These are phyloP conservation scores for Cladorrhinum samala DNA, from an alignment of 495 filamentous ascomycete genomes.

Conservation along the genomic window DNA sequence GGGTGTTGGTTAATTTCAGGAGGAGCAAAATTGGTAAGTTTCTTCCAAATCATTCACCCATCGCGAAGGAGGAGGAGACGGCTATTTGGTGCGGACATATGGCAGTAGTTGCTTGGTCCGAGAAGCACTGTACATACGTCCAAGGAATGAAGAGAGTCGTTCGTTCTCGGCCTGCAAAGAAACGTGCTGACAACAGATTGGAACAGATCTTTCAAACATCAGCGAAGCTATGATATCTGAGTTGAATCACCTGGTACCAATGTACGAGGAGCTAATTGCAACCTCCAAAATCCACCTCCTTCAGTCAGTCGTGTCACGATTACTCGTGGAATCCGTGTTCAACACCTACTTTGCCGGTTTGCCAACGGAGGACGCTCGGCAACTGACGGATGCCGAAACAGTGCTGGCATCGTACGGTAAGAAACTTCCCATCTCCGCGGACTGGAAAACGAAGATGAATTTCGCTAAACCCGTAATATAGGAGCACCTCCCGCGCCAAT, in stretches of 20 bases:
- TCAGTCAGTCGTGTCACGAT: slow-evolving; percentile 46
- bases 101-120: too few relatives aligned
- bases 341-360: slow-evolving; percentile 48
- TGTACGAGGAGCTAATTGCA: slow-evolving; percentile 41
- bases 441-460: neutral
- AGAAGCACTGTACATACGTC: too few relatives aligned
- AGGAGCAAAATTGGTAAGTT: slow-evolving; percentile 44
- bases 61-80: neutral
- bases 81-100: too few relatives aligned
- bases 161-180: too few relatives aligned
- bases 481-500: slow-evolving; percentile 40
- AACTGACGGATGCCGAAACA: slow-evolving; percentile 39
- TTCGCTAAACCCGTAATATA: neutral
- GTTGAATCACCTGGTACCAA: slow-evolving; percentile 41
- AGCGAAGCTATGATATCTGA: slow-evolving; percentile 31
- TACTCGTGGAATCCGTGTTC: slow-evolving; percentile 48
- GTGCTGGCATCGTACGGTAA: slow-evolving; percentile 41
- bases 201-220: slow-evolving; percentile 35
- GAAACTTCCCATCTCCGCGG: slow-evolving; percentile 5
- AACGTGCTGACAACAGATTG: neutral
- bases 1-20: slow-evolving; percentile 51
- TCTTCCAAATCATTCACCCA: neutral
- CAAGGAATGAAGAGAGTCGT: too few relatives aligned
- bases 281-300: slow-evolving; percentile 47
- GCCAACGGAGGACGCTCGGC: slow-evolving; percentile 33